Evolutionary conservation across 2,329 filamentous ascomycete genomes (phyloP), one percentile per base, ranked within the genome.

Genomic region (Xylaria hypoxylon): DNA sequence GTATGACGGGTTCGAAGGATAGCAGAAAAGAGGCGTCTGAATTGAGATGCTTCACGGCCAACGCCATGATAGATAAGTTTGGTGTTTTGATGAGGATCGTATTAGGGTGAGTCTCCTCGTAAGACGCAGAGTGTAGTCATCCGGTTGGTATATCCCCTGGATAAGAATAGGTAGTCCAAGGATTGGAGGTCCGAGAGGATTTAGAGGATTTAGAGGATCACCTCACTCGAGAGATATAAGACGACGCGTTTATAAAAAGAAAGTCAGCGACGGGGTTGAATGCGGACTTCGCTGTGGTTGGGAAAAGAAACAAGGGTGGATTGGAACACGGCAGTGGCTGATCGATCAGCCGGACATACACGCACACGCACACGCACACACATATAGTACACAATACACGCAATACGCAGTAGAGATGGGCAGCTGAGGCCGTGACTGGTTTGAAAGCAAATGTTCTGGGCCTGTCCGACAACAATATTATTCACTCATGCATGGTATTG

Each of bases 1-100:
- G 79, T n/a, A 81, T 78, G 31, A 85, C 79, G 35, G 87, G 86
- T 62, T 85, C 81, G 73, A 92, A 90, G 31, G 85, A 86, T 50
- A 92, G 81, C 40, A 91, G 82, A 75, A 92, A 91, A 2, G 87
- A 88, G 40, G 87, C 84, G 75, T 91, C 89, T 57, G 83, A 84
- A 75, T 91, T 90, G 62, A 91, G 82, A 64, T 89, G 85, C 77
- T 87, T 87, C 69, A 92, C 80, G 2, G 85, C 86, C 72, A 92
- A 78, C 40, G 89, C 85, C 89, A 91, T 92, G 72, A 47, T 68
- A 53, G 48, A 28, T 40, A 40, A 48, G 28, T 31, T 38, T 31
- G 24, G 28, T 52, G 28, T 61, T 47, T 50, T 53, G 64, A 44
- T 22, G 57, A 15, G 58, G 33, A 52, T 62, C 61, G 57, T 42